These are phyloP conservation scores for Rhizopogon roseolus DNA, from an alignment of 768 basidiomycete species.

Conservation along the genomic window DNA sequence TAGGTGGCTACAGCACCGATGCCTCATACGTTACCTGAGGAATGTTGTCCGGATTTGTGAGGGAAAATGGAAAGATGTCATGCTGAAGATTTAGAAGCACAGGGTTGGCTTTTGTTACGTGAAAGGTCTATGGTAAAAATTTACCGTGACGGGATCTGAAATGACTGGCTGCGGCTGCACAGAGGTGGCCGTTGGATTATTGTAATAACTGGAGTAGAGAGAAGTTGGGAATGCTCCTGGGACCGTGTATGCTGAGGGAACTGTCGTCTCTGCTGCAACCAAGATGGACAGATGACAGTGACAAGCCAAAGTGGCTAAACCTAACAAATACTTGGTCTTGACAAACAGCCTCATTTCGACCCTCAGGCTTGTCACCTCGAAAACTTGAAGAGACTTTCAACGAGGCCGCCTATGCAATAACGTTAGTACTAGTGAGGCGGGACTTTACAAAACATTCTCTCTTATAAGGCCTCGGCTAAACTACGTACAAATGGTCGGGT, in stretches of 20 bases:
- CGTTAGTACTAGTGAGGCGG: too few species aligned
- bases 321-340: neutral
- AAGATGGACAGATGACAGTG: neutral
- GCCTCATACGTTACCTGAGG: slow-evolving; percentile 33
- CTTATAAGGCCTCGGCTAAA: too few species aligned
- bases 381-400: too few species aligned
- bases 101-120: neutral
- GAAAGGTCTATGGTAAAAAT: slow-evolving; percentile 5
- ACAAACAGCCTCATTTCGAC: neutral
- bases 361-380: neutral
- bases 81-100: slow-evolving; percentile 34
- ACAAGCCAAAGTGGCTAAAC: neutral
- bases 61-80: slow-evolving; percentile 48
- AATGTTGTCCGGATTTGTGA: slow-evolving; percentile 61
- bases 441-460: too few species aligned
- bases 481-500: too few species aligned
- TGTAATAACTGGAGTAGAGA: slow-evolving; percentile 62
- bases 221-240: slow-evolving; percentile 65
- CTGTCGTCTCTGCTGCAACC: slow-evolving; percentile 7
- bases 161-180: slow-evolving; percentile 76
- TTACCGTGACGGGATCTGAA: slow-evolving; percentile 64
- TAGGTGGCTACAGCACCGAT: neutral
- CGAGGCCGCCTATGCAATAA: too few species aligned
- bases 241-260: slow-evolving; percentile 38
- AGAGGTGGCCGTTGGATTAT: slow-evolving; percentile 66